A percentile compares a stretch with the other conserved stretches of the same genome.
Conservation (phyloP, 1,284 basidiomycete genomes). For the Vanrija humicola region DNA sequence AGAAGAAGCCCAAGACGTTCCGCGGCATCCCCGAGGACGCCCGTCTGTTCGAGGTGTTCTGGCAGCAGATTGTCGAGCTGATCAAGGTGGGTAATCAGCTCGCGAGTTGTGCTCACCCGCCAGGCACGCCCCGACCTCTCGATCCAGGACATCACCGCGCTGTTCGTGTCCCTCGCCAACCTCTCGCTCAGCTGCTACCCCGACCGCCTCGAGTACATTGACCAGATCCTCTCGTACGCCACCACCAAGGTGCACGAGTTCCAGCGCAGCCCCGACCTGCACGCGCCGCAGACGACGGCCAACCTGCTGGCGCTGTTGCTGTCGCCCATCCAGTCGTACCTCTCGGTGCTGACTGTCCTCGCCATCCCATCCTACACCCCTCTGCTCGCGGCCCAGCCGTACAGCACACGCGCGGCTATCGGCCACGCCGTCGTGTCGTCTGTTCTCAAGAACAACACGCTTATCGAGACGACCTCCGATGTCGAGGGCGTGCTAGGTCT, state of each 20-base stretch:
- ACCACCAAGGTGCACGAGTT: constrained; percentile 79
- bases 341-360: constrained; percentile 86
- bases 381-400: constrained; percentile 76
- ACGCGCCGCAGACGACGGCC: constrained; percentile 74
- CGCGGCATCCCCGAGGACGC: constrained; percentile 89
- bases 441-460: constrained; percentile 88
- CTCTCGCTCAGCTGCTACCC: constrained; percentile 92
- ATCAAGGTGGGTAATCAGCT: constrained; percentile 65
- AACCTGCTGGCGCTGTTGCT: constrained; percentile 85
- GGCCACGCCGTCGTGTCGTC: constrained; percentile 87
- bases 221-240: constrained; percentile 85
- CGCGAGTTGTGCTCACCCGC: not conserved
- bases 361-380: constrained; percentile 83
- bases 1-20: constrained; percentile 54
- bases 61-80: constrained; percentile 94
- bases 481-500: constrained; percentile 86
- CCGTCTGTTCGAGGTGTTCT: constrained; percentile 91
- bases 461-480: constrained; percentile 84
- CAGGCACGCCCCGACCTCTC: constrained; percentile 90
- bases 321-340: constrained; percentile 88
- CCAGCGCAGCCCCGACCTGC: constrained; percentile 76
- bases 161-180: constrained; percentile 87
- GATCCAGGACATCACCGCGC: constrained; percentile 90
- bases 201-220: constrained; percentile 88
- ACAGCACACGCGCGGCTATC: constrained; percentile 79